Percentiles rank a stretch among this genome's conserved stretches.
Evolutionary conservation across 2,329 filamentous ascomycete genomes (phyloP).

Genomic region (Phialophora chinensis): DNA sequence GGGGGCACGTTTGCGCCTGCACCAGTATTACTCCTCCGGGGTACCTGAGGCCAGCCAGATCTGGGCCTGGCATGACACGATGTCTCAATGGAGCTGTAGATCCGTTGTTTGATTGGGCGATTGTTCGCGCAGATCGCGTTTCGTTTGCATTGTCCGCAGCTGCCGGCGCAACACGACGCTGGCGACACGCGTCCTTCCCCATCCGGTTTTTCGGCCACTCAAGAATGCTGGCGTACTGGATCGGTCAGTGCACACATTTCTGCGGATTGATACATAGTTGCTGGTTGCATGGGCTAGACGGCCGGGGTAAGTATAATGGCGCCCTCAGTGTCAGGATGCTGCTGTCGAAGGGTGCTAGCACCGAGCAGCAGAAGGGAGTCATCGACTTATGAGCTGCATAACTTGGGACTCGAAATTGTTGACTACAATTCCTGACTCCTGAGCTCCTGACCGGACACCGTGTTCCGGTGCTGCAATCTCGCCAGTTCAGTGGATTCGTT

Average conservation of each 20-base stretch:
- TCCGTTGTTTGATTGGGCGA: neutral
- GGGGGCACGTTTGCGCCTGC: neutral
- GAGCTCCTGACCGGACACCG: neutral
- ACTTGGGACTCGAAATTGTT: neutral
- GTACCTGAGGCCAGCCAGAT: neutral
- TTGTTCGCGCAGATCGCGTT: neutral
- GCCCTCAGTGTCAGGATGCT: neutral
- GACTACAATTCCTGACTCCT: neutral
- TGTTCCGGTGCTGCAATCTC: constrained; percentile 3
- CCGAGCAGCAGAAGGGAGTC: neutral
- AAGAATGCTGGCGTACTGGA: neutral
- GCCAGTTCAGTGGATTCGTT: neutral
- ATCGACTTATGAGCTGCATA: constrained; percentile 1
- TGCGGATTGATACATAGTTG: neutral
- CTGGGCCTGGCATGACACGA: neutral
- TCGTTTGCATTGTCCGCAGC: constrained; percentile 13
- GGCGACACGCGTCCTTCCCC: constrained; percentile 30
- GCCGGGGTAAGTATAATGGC: neutral
- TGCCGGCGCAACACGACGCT: constrained; percentile 10
- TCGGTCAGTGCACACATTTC: neutral
- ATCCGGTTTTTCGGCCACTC: neutral
- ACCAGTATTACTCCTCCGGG: too few species aligned
- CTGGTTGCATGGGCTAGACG: neutral
- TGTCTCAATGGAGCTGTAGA: neutral
- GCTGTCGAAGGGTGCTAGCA: neutral